These are phyloP conservation scores for Leishmania tropica DNA, from an alignment of 208 protist genomes.

Conservation along the genomic window DNA sequence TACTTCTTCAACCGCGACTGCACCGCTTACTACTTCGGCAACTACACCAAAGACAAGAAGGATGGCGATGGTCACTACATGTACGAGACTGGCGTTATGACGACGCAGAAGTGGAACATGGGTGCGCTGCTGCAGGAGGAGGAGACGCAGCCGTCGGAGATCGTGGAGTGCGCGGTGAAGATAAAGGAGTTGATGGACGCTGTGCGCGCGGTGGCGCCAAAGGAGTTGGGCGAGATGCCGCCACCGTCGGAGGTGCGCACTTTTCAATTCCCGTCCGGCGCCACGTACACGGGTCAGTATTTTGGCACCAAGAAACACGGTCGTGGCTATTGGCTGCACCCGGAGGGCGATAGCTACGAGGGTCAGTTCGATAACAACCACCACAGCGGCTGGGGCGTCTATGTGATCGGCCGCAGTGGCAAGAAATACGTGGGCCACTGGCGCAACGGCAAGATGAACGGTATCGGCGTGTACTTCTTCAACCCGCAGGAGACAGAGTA, in stretches of 20 bases:
- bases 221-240: conserved; percentile 58
- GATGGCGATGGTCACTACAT: conserved; percentile 79
- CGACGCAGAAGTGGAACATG: conserved; percentile 75
- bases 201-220: conserved; percentile 67
- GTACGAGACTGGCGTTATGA: conserved; percentile 86
- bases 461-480: conserved; percentile 91
- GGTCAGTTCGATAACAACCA: conserved; percentile 88
- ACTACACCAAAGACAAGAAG: conserved; percentile 85
- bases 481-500: conserved; percentile 88
- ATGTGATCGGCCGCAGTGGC: conserved; percentile 83
- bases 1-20: conserved; percentile 80
- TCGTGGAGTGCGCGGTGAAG: conserved; percentile 50
- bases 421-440: conserved; percentile 90
- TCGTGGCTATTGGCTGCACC: conserved; percentile 85
- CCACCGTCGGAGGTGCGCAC: conserved; percentile 69
- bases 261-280: conserved; percentile 90
- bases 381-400: conserved; percentile 91
- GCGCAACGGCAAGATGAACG: conserved; percentile 88
- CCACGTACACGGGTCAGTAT: conserved; percentile 89
- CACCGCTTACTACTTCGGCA: conserved; percentile 72
- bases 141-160: conserved; percentile 66
- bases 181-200: conserved; percentile 46
- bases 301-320: conserved; percentile 90
- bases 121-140: conserved; percentile 62
- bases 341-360: conserved; percentile 89